Conservation (phyloP, 805 yeast species). For the Candida montana region DNA sequence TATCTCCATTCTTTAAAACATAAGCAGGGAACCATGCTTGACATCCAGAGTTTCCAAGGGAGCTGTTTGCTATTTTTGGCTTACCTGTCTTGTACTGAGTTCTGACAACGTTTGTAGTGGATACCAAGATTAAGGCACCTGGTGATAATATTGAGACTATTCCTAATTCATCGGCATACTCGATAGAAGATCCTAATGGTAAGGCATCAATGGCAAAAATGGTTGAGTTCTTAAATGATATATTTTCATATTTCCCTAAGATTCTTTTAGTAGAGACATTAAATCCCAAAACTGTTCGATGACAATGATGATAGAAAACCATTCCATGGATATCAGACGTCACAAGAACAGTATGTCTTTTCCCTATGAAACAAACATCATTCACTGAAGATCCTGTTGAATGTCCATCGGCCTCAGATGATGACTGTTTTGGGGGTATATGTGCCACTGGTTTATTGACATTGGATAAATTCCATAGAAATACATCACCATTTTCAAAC, state of each 20-base stretch:
- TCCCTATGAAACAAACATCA: constrained; percentile 43
- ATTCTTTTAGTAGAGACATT: constrained; percentile 43
- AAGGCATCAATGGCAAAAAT: constrained; percentile 41
- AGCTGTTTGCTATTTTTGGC: constrained; percentile 33
- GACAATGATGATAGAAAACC: constrained; percentile 59
- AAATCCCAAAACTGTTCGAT: constrained; percentile 49
- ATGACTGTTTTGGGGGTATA: constrained; percentile 17
- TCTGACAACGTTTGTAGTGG: constrained; percentile 44
- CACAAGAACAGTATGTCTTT: constrained; percentile 49
- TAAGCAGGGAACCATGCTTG: constrained; percentile 62
- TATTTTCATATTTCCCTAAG: constrained; percentile 41
- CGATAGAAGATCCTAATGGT: constrained; percentile 56
- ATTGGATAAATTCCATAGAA: constrained; percentile 58
- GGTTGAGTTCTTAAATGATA: constrained; percentile 15
- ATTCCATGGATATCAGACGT: constrained; percentile 53
- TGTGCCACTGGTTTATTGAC: constrained; percentile 25
- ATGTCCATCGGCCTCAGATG: constrained; percentile 29
- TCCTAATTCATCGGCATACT: constrained; percentile 53
- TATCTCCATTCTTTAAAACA: constrained; percentile 18
- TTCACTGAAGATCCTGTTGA: constrained; percentile 29
- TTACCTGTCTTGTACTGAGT: constrained; percentile 51
- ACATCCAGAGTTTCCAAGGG: constrained; percentile 37
- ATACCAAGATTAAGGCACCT: constrained; percentile 43
- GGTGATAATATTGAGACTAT: constrained; percentile 56
- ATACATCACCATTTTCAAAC: constrained; percentile 55